Conservation (phyloP, 257 asterid genomes). For the Sherardia arvensis region DNA sequence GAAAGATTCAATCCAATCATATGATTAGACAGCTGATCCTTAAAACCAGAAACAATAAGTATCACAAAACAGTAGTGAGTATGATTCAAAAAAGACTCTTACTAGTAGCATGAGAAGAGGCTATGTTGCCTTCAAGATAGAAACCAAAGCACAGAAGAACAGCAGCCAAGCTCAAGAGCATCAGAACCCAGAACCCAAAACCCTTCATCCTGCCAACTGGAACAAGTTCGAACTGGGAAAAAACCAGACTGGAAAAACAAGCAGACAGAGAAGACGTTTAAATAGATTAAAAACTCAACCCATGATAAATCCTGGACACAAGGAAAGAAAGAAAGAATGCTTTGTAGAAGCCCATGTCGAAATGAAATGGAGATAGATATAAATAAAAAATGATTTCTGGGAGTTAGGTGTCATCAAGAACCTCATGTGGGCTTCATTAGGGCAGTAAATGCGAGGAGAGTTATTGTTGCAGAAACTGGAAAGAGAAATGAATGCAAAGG, state of each 20-base stretch:
- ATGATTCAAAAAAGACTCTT: background rate
- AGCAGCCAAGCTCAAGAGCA: conserved; percentile 26
- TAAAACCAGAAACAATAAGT: background rate
- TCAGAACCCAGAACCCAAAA: conserved; percentile 34
- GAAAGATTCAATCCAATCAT: background rate
- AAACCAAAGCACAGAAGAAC: conserved; percentile 26
- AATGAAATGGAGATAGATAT: background rate
- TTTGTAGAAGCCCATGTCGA: conserved; percentile 26
- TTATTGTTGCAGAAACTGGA: conserved; percentile 20
- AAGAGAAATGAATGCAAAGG: conserved; percentile 34
- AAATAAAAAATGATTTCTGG: conserved; percentile 8
- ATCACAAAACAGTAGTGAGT: too few relatives aligned
- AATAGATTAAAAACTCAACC: conserved; percentile 14
- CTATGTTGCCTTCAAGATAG: conserved; percentile 17
- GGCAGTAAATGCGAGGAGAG: conserved; percentile 22
- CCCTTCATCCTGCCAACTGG: conserved; percentile 33
- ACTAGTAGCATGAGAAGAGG: conserved; percentile 32
- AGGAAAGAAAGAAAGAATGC: conserved; percentile 16
- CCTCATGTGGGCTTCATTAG: conserved; percentile 21
- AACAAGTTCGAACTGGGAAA: background rate
- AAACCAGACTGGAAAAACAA: background rate
- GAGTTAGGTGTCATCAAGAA: conserved; percentile 18
- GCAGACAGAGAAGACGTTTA: conserved; percentile 4
- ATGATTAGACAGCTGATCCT: too few relatives aligned
- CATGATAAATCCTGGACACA: conserved; percentile 21